phyloP scores from a whole-genome alignment of 2,329 filamentous ascomycete genomes.

The Phialocephala subalpina region DNA sequence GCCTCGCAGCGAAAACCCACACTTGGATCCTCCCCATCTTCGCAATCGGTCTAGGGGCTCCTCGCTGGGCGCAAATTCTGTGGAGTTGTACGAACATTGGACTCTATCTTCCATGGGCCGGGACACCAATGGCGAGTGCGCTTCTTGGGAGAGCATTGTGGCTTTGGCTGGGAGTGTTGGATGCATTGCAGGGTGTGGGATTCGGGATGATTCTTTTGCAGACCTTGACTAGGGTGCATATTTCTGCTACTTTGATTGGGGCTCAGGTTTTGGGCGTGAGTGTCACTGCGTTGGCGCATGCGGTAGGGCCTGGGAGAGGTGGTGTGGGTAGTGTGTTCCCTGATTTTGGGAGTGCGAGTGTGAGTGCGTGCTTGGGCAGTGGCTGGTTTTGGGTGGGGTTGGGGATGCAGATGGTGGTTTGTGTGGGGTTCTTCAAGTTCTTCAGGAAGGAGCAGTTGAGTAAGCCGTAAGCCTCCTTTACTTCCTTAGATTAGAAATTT shows the following conservation, averaged over 20 bases:
- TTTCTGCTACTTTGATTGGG: constrained; percentile 65
- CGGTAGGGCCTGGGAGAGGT: constrained; percentile 65
- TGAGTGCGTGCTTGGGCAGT: not conserved
- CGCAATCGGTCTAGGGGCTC: constrained; percentile 70
- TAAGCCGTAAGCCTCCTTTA: constrained; percentile 51
- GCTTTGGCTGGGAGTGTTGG: constrained; percentile 73
- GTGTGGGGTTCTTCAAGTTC: constrained; percentile 62
- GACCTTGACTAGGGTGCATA: constrained; percentile 70
- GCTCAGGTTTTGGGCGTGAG: constrained; percentile 69
- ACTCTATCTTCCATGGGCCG: constrained; percentile 69
- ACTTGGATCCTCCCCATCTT: constrained; percentile 74
- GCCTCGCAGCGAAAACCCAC: constrained; percentile 63
- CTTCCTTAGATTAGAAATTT: not conserved
- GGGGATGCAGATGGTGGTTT: constrained; percentile 63
- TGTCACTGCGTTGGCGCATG: constrained; percentile 68
- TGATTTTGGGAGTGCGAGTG: constrained; percentile 33
- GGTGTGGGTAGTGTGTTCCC: constrained; percentile 70
- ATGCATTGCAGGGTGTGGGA: constrained; percentile 70
- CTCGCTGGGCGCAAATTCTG: constrained; percentile 73
- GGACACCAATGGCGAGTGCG: constrained; percentile 59
- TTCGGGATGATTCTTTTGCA: constrained; percentile 74
- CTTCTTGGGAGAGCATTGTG: constrained; percentile 65
- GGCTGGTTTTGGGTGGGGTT: constrained; percentile 57
- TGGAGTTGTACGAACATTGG: constrained; percentile 70
- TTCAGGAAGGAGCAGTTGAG: constrained; percentile 65